A percentile compares a stretch with the other conserved stretches of the same genome.
Conservation (phyloP, 768 basidiomycete species). For the Galerina sulciceps region DNA sequence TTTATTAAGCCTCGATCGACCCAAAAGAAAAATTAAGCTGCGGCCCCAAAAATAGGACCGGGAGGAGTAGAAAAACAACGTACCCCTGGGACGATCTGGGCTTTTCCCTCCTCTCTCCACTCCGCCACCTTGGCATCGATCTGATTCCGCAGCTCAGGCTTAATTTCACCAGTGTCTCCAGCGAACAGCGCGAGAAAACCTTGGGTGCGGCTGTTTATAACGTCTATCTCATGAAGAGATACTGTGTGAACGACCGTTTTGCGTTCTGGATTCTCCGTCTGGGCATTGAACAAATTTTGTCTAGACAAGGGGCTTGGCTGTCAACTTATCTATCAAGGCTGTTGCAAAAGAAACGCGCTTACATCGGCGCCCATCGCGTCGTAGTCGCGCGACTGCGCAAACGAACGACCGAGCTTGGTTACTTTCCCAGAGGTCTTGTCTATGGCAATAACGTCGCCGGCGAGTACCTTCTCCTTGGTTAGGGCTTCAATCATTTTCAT, state of each 20-base stretch:
- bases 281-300: conserved; percentile 99
- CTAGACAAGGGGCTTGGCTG: conserved; percentile 43
- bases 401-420: conserved; percentile 93
- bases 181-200: conserved; percentile 95
- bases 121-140: conserved; percentile 97
- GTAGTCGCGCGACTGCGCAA: conserved; percentile 96
- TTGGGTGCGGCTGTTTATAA: conserved; percentile 98
- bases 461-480: conserved; percentile 94
- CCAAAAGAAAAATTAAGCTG: conserved; percentile 7
- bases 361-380: conserved; percentile 99
- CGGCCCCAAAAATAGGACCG: conserved; percentile 3
- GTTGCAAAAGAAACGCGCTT: conserved; percentile 35
- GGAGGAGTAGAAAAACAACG: conserved; percentile 28
- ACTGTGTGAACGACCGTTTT: conserved; percentile 98
- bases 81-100: conserved; percentile 95
- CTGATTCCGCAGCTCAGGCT: conserved; percentile 93
- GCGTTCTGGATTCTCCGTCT: conserved; percentile 96
- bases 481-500: conserved; percentile 99
- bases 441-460: conserved; percentile 94
- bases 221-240: conserved; percentile 97
- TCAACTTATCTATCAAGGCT: conserved; percentile 3
- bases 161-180: conserved; percentile 98
- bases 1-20: not conserved
- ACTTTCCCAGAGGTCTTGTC: conserved; percentile 98
- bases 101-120: conserved; percentile 99